Base-by-base conservation (phyloP, 1,139 yeast genomes). In the Hansenula sp. region DNA sequence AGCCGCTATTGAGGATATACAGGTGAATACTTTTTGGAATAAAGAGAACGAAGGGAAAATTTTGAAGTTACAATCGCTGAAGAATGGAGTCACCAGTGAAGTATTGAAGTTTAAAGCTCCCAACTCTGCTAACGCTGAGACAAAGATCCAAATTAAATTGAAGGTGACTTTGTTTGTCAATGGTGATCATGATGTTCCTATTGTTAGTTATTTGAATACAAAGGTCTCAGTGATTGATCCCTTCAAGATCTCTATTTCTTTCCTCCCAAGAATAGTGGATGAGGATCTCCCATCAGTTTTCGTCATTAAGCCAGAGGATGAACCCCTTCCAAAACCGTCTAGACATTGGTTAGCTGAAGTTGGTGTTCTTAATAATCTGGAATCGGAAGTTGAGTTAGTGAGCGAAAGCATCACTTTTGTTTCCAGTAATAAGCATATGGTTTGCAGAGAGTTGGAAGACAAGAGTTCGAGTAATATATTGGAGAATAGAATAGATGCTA, bases 341-440 rank as follows among this genome's bases (percentile, higher is more conserved):
- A 60, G 84, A 40, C 48, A 60, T 9, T 78, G 84, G 84, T 50
- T 60, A 31, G 69, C 67, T 7, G 63, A 61, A 31, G 45, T 45
- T 6, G 20, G 28, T 3, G 34, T 46, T 10, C n/a, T 21, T 2
- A 34, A 41, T 19, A 39, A 38, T 3, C 25, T 33, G 1, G 41
- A 43, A 4, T 43, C 39, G 2, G 50, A 44, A 1, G 39, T 67
- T 7, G 61, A 61, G 3, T 46, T 73, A 1, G 40, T 52, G 1
- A 52, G 49, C 2, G 55, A 57, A 16, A 51, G 53, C 7, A 48
- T 62, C 30, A 44, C 32, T 2, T 43, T 66, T 22, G 30, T 16
- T 11, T 59, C 62, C 22, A 56, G 69, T 1, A 60, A 60, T 37
- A 61, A 61, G 24, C 56, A 66, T 0, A 73, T 70, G 28, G 50